Conservation (phyloP, 306 rosid genomes). For the Trifolium subterraneum region DNA sequence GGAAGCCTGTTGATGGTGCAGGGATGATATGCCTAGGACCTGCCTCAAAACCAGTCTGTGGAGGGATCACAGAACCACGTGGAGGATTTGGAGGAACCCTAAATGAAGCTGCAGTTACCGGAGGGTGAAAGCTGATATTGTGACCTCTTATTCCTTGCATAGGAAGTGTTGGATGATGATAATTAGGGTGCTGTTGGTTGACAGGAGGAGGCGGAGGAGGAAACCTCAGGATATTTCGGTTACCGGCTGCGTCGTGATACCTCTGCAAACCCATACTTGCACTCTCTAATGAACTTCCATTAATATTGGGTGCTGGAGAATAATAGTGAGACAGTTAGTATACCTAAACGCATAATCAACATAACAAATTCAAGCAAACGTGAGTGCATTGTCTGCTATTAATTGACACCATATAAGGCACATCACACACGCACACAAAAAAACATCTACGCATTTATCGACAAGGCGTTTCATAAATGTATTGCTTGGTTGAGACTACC, state of each 20-base stretch:
- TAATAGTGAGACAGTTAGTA: constrained; percentile 35
- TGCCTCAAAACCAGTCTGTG: constrained; percentile 66
- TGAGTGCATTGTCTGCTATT: constrained; percentile 12
- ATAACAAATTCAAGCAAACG: constrained; percentile 7
- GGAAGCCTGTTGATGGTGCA: constrained; percentile 59
- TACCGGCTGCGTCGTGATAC: constrained; percentile 71
- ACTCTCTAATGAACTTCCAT: constrained; percentile 61
- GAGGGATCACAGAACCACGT: constrained; percentile 50
- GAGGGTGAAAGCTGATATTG: constrained; percentile 65
- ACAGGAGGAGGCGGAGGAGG: constrained; percentile 66
- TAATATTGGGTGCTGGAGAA: constrained; percentile 51
- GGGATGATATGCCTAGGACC: constrained; percentile 68
- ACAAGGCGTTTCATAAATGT: neutral
- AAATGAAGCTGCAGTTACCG: constrained; percentile 60
- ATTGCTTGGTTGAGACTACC: constrained; percentile 16
- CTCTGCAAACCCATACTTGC: constrained; percentile 69
- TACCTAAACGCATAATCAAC: constrained; percentile 25
- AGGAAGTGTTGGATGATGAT: constrained; percentile 61
- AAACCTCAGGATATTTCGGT: constrained; percentile 57
- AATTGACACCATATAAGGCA: neutral
- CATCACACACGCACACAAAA: neutral
- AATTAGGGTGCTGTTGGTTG: constrained; percentile 65
- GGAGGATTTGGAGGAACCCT: constrained; percentile 72
- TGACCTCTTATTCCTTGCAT: constrained; percentile 77
- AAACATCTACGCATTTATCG: neutral